Percentiles rank a stretch among this genome's conserved stretches.
These are phyloP conservation scores for Chaetomium strumarium DNA, from an alignment of 2,329 filamentous ascomycete species.

Conservation along the genomic window DNA sequence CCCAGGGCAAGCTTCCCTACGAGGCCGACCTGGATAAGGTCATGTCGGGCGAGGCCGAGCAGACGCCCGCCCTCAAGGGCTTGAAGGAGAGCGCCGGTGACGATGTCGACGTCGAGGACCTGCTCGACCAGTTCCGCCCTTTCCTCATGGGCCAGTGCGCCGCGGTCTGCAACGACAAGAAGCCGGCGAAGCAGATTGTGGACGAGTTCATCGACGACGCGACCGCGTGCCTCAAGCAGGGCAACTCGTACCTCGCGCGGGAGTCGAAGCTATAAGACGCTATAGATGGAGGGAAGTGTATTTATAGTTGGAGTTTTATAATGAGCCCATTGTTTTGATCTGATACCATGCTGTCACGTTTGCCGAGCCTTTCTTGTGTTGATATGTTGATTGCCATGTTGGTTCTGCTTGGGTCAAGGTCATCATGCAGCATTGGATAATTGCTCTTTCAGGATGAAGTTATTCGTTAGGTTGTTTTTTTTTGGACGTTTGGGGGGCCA, in stretches of 20 bases:
- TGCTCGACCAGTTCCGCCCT: slow-evolving; percentile 84
- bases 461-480: no score
- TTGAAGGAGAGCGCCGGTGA: slow-evolving; percentile 55
- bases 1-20: slow-evolving; percentile 86
- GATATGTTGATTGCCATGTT: neutral
- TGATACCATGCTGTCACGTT: neutral
- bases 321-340: slow-evolving; percentile 1
- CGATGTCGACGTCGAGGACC: slow-evolving; percentile 67
- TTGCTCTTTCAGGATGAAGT: no score
- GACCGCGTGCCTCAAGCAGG: slow-evolving; percentile 61
- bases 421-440: no score
- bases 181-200: slow-evolving; percentile 83
- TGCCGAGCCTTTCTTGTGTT: neutral
- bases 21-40: slow-evolving; percentile 90
- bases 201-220: slow-evolving; percentile 91
- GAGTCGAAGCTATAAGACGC: slow-evolving; percentile 56
- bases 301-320: slow-evolving; percentile 1
- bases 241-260: slow-evolving; percentile 35
- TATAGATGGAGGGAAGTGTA: neutral
- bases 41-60: slow-evolving; percentile 53
- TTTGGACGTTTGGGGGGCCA: no score
- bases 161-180: slow-evolving; percentile 88
- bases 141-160: slow-evolving; percentile 97
- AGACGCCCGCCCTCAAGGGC: slow-evolving; percentile 53
- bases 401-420: neutral